Conservation (phyloP, 2,329 filamentous ascomycete genomes). For the Sarocladium oryzae region DNA sequence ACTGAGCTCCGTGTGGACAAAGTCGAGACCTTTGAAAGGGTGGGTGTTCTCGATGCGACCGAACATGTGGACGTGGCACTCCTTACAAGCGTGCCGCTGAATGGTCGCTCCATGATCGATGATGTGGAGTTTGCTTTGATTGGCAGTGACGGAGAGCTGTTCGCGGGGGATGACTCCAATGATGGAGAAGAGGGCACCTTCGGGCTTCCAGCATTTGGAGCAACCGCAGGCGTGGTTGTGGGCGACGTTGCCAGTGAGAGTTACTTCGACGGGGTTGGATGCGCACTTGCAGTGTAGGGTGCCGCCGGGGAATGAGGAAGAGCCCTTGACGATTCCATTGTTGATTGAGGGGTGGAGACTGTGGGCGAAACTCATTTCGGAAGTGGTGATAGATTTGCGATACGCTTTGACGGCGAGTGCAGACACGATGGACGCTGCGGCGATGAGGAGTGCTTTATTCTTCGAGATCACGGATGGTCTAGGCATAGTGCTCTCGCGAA, state of each 20-base stretch:
- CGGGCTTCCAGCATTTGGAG: conserved; percentile 67
- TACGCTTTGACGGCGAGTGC: no score
- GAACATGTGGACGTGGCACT: conserved; percentile 57
- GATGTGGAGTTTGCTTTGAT: conserved; percentile 49
- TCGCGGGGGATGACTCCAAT: conserved; percentile 54
- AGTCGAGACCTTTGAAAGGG: conserved; percentile 62
- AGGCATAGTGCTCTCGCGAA: no score
- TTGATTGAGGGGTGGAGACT: conserved; percentile 60
- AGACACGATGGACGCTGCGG: no score
- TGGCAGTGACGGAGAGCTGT: conserved; percentile 49
- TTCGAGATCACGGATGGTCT: no score
- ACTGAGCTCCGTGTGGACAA: conserved; percentile 59
- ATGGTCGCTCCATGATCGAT: conserved; percentile 52
- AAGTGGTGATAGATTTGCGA: no score
- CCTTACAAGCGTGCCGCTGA: conserved; percentile 52
- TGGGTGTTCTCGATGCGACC: conserved; percentile 60
- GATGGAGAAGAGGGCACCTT: conserved; percentile 56
- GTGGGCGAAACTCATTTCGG: no score
- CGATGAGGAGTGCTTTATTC: no score
- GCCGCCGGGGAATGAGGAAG: conserved; percentile 49
- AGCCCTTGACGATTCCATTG: conserved; percentile 52
- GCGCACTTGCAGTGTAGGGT: conserved; percentile 56
- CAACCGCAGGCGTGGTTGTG: conserved; percentile 69
- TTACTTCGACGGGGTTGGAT: conserved; percentile 49
- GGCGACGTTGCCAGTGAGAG: conserved; percentile 49